phyloP scores from a whole-genome alignment of 331 rosid genomes.

The Pyracantha coccinea region DNA sequence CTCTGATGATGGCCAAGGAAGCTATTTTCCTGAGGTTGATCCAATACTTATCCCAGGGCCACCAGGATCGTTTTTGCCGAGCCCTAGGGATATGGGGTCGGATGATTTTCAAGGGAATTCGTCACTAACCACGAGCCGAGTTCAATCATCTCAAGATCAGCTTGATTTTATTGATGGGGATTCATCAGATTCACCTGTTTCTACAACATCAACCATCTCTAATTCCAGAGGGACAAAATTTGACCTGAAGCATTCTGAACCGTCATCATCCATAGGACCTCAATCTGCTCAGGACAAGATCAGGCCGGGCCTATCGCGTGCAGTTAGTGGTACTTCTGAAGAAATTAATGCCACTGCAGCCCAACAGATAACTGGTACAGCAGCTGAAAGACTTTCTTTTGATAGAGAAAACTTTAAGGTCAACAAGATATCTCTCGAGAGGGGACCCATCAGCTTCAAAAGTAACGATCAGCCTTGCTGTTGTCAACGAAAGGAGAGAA shows the following conservation, averaged over 20 bases:
- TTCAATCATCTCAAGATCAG: constrained; percentile 46
- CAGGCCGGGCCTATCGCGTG: constrained; percentile 16
- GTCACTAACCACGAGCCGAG: constrained; percentile 44
- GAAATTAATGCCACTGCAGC: constrained; percentile 17
- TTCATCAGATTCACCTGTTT: constrained; percentile 49
- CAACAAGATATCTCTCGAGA: constrained; percentile 20
- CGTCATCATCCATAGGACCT: constrained; percentile 16
- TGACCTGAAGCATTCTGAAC: constrained; percentile 18
- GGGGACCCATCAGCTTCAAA: constrained; percentile 23
- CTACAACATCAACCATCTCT: constrained; percentile 44
- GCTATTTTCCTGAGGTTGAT: constrained; percentile 30
- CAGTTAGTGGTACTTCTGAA: constrained; percentile 19
- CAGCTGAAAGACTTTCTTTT: constrained; percentile 19
- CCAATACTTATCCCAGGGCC: constrained; percentile 65
- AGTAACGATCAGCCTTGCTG: constrained; percentile 39
- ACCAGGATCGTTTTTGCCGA: constrained; percentile 58
- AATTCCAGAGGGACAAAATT: constrained; percentile 23
- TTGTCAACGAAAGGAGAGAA: constrained; percentile 49
- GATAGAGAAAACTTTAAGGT: constrained; percentile 20
- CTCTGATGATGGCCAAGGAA: constrained; percentile 28
- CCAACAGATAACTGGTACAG: constrained; percentile 4
- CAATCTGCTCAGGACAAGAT: constrained; percentile 21
- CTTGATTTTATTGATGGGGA: constrained; percentile 41
- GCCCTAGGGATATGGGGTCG: constrained; percentile 50
- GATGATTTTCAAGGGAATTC: constrained; percentile 53